phyloP scores from a whole-genome alignment of 2,329 filamentous ascomycete genomes.

The Colletotrichum cuscutae region DNA sequence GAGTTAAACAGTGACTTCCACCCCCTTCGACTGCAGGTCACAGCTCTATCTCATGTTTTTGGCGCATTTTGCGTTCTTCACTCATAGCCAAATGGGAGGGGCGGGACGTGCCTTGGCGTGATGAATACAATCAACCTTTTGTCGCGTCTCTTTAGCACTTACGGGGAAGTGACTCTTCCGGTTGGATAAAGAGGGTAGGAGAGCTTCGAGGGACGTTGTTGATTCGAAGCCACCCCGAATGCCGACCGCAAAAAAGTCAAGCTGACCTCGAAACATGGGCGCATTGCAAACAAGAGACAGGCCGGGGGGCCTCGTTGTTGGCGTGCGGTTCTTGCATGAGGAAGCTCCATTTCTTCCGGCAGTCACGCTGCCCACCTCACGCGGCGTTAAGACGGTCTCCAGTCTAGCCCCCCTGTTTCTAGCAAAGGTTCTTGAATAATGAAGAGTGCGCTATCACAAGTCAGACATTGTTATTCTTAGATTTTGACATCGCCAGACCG shows the following conservation, averaged over 20 bases:
- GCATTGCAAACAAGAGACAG: not conserved
- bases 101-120: constrained; percentile 12
- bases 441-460: not conserved
- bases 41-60: constrained; percentile 13
- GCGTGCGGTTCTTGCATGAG: constrained; percentile 8
- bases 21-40: not conserved
- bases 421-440: not conserved
- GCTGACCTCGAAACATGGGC: not conserved
- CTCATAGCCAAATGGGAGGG: not conserved
- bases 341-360: constrained; percentile 25
- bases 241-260: not conserved
- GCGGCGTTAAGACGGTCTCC: constrained; percentile 16
- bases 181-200: not conserved
- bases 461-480: constrained; percentile 22
- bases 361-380: constrained; percentile 27
- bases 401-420: constrained; percentile 15
- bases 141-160: not conserved
- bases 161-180: not conserved
- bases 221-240: not conserved
- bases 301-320: not conserved
- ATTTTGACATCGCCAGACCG: not conserved
- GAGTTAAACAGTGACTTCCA: no score
- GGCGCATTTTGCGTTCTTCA: not conserved
- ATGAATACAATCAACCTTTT: not conserved
- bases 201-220: not conserved